Conservation (phyloP, 169 alveolate species). For the Plasmodium gonderi region DNA sequence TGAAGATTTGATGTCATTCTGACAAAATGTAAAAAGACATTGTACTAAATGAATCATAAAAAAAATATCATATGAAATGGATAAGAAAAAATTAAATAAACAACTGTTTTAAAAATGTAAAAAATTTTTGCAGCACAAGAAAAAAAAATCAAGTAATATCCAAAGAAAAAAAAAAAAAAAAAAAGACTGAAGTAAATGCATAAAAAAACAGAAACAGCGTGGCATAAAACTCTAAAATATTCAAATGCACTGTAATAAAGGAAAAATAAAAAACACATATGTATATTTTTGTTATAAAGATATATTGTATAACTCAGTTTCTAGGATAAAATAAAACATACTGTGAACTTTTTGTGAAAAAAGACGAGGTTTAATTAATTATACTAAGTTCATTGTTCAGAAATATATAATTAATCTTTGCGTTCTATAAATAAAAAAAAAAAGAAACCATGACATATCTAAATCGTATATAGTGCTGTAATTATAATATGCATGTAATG, state of each 20-base stretch:
- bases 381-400: neutral
- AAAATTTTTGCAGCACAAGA: neutral
- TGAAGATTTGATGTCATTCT: neutral
- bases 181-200: too few species aligned
- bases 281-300: neutral
- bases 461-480: neutral
- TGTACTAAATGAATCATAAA: neutral
- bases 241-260: too few species aligned
- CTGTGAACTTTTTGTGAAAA: neutral
- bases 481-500: neutral
- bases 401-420: neutral
- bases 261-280: neutral
- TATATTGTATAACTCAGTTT: neutral
- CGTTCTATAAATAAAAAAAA: neutral
- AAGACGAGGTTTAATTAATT: neutral
- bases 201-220: too few species aligned
- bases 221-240: too few species aligned
- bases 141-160: neutral
- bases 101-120: neutral
- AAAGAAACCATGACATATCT: neutral
- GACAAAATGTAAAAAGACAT: neutral
- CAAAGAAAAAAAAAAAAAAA: neutral
- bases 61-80: neutral
- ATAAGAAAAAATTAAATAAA: neutral
- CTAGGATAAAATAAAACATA: neutral